Conservation (phyloP, 306 rosid genomes). For the Trifolium subterraneum region DNA sequence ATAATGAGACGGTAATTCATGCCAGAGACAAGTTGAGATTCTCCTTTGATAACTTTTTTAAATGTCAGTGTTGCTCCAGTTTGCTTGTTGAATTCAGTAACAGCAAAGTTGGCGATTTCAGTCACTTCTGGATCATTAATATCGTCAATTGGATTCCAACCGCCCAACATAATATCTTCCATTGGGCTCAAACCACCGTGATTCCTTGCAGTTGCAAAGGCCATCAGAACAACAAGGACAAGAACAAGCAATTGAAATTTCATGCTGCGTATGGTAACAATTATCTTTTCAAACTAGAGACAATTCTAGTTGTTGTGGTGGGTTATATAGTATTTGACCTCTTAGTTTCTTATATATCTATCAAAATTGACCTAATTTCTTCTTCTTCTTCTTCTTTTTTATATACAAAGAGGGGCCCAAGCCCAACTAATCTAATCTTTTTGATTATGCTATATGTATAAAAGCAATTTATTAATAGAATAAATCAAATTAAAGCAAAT, state of each 20-base stretch:
- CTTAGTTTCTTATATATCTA: no score
- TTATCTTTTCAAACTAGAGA: no score
- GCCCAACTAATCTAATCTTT: no score
- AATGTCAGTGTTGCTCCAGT: conserved; percentile 35
- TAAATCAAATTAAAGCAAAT: no score
- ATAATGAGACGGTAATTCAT: conserved; percentile 42
- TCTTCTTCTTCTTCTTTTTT: no score
- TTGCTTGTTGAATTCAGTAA: conserved; percentile 44
- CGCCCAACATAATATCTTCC: neutral
- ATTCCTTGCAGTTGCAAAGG: neutral
- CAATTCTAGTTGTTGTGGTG: no score
- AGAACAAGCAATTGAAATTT: neutral
- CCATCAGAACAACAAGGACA: neutral
- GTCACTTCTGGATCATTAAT: conserved; percentile 43
- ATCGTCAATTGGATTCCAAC: neutral
- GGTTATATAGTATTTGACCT: no score
- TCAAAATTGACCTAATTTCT: no score
- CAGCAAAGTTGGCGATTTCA: conserved; percentile 55
- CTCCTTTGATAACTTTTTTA: conserved; percentile 41
- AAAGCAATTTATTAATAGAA: no score
- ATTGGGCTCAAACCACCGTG: neutral
- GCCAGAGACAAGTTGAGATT: conserved; percentile 46
- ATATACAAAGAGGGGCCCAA: no score
- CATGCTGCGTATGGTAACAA: no score
- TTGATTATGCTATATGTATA: no score